Evolutionary conservation across 2,329 filamentous ascomycete genomes (phyloP).

Genomic region (Ustilaginoidea virens): DNA sequence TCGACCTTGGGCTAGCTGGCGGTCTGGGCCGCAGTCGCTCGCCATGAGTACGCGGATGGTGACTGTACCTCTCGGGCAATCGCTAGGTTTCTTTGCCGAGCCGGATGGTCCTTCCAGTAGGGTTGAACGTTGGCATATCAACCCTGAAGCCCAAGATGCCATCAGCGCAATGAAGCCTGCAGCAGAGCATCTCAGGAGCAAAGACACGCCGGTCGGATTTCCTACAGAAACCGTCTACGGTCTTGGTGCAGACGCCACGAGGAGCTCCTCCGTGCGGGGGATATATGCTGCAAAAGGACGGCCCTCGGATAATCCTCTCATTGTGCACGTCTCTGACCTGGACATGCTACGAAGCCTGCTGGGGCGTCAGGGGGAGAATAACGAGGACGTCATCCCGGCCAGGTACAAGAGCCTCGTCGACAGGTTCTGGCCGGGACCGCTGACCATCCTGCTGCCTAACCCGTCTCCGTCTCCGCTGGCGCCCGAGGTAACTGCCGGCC

Average conservation of each 20-base stretch:
- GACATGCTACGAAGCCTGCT: constrained; percentile 56
- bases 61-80: constrained; percentile 15
- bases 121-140: constrained; percentile 28
- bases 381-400: constrained; percentile 38
- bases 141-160: constrained; percentile 13
- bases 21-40: neutral
- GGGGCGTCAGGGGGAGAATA: constrained; percentile 14
- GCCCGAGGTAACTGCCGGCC: constrained; percentile 78
- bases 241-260: constrained; percentile 86
- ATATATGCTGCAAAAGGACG: constrained; percentile 86
- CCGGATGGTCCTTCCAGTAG: constrained; percentile 12
- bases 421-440: constrained; percentile 83
- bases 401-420: constrained; percentile 68
- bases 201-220: constrained; percentile 73
- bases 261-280: constrained; percentile 68
- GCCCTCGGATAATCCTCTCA: constrained; percentile 88
- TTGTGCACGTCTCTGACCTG: constrained; percentile 77
- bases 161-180: constrained; percentile 41
- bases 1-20: constrained; percentile 3
- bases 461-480: constrained; percentile 57
- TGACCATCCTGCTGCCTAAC: constrained; percentile 79
- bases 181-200: constrained; percentile 47
- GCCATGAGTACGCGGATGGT: constrained; percentile 26
- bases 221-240: constrained; percentile 98
- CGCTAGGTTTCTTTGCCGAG: constrained; percentile 19